Percentiles rank a stretch among this genome's conserved stretches.
These are phyloP conservation scores for Azolla pinnata DNA, from an alignment of 75 land plant species.

Conservation along the genomic window DNA sequence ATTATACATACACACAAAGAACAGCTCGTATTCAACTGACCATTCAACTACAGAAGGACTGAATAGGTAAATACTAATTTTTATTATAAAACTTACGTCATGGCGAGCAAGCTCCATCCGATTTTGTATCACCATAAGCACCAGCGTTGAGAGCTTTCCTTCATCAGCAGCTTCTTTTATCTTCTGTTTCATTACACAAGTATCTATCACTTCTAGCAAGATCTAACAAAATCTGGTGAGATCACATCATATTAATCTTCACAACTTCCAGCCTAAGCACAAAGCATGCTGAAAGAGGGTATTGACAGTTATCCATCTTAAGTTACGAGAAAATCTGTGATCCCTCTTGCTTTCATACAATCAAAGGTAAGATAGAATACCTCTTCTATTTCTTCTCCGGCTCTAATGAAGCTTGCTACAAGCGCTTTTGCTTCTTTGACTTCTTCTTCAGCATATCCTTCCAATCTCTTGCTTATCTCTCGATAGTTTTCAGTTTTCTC, in stretches of 20 bases:
- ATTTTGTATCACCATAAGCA: constrained; percentile 81
- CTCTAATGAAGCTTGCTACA: constrained; percentile 65
- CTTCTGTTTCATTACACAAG: constrained; percentile 41
- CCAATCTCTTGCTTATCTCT: constrained; percentile 61
- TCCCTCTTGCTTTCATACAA: no score
- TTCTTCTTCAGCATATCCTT: constrained; percentile 65
- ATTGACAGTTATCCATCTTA: no score
- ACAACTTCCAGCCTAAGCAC: no score
- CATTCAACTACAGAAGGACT: no score
- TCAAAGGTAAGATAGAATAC: constrained; percentile 27
- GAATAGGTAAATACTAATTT: no score
- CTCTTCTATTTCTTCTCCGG: constrained; percentile 89
- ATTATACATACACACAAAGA: no score
- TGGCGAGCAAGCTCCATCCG: constrained; percentile 93
- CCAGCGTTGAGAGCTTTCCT: constrained; percentile 77
- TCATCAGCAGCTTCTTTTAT: constrained; percentile 88
- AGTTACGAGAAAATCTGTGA: no score
- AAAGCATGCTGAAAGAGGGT: no score
- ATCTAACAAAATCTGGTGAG: no score
- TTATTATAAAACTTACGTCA: constrained; percentile 47
- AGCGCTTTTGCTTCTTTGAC: constrained; percentile 52
- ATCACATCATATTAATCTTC: no score
- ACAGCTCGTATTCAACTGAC: no score
- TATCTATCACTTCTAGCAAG: no score
- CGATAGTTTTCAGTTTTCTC: constrained; percentile 57